Conservation (phyloP, 176 grass and related monocot genomes). For the Avena sativa region DNA sequence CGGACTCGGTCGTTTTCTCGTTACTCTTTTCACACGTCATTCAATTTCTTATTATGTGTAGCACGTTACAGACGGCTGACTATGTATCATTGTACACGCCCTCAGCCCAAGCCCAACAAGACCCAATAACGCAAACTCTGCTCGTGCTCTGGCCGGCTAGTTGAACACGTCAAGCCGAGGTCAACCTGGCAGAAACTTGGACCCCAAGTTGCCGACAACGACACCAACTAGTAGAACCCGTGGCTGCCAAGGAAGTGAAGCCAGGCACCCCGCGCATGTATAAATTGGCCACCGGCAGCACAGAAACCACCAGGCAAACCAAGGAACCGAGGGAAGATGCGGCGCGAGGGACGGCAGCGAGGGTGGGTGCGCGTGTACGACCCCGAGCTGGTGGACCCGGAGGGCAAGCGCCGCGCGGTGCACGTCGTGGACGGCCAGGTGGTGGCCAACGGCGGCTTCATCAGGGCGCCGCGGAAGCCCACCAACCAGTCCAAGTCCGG, state of each 20-base stretch:
- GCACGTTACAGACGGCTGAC: no score
- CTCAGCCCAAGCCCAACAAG: no score
- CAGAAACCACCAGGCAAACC: background rate
- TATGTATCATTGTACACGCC: no score
- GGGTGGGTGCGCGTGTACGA: slow-evolving; percentile 47
- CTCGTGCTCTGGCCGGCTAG: no score
- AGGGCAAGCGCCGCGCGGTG: slow-evolving; percentile 35
- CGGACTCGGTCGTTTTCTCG: no score
- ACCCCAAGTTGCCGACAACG: background rate
- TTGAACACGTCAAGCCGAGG: no score
- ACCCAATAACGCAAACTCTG: no score
- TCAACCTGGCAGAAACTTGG: slow-evolving; percentile 17
- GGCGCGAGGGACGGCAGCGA: slow-evolving; percentile 44
- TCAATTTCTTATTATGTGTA: no score
- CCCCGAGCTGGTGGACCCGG: slow-evolving; percentile 17
- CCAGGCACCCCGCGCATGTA: background rate
- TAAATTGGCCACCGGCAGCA: background rate
- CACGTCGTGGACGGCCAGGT: background rate
- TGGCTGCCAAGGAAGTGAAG: background rate
- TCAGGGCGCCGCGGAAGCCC: slow-evolving; percentile 23
- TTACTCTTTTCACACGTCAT: no score
- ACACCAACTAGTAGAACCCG: slow-evolving; percentile 10
- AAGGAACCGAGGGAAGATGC: slow-evolving; percentile 24
- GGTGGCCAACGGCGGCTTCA: slow-evolving; percentile 30
- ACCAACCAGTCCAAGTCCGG: slow-evolving; percentile 13